These are phyloP conservation scores for Rheum nobile DNA, from an alignment of 148 eudicot species.

Conservation along the genomic window DNA sequence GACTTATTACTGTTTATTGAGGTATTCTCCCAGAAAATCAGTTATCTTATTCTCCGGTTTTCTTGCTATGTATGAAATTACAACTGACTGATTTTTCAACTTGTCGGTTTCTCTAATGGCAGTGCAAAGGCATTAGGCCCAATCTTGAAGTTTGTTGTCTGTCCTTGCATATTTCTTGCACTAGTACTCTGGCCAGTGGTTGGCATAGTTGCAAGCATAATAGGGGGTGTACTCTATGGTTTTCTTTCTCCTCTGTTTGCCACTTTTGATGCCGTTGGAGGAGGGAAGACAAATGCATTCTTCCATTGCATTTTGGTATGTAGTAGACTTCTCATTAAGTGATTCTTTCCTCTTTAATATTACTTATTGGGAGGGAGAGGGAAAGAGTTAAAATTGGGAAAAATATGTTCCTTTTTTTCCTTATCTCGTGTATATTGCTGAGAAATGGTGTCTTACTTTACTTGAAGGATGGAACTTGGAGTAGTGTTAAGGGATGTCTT, in stretches of 20 bases:
- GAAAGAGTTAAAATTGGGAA: background rate
- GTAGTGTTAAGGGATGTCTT: constrained; percentile 43
- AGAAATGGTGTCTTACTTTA: constrained; percentile 9
- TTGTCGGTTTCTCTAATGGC: constrained; percentile 14
- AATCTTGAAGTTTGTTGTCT: constrained; percentile 61
- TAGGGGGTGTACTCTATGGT: constrained; percentile 73
- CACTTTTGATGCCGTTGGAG: constrained; percentile 80
- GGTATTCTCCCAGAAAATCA: constrained; percentile 28
- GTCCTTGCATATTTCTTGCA: constrained; percentile 26
- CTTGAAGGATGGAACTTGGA: constrained; percentile 85
- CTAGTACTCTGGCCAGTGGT: constrained; percentile 59
- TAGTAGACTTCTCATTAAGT: background rate
- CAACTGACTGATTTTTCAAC: constrained; percentile 3
- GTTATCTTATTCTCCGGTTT: background rate
- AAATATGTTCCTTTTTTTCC: background rate
- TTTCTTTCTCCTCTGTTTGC: constrained; percentile 78
- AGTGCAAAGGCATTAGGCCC: constrained; percentile 81
- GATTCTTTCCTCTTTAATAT: background rate
- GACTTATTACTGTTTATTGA: constrained; percentile 54
- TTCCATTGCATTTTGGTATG: constrained; percentile 65
- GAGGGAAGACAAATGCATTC: constrained; percentile 54
- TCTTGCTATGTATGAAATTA: background rate
- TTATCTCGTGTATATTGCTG: background rate
- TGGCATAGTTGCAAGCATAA: constrained; percentile 41
- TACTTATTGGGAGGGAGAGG: background rate